Evolutionary conservation across 345 rosid genomes (phyloP).

Genomic region (Atalantia buxifolia): DNA sequence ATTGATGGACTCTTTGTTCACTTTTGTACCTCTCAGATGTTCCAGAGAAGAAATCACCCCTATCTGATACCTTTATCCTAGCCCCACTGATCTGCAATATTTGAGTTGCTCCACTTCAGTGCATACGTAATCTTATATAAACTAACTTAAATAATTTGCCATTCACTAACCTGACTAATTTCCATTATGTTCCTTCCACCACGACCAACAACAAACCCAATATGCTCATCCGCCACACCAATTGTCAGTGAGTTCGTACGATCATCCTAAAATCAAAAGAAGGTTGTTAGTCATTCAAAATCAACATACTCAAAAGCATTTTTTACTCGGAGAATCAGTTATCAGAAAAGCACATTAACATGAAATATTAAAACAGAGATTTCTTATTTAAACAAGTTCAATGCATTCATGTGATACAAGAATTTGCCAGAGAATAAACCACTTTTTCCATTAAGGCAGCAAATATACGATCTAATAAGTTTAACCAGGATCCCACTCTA

Average conservation of each 20-base stretch:
- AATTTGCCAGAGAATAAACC: not conserved
- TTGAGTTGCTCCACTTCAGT: constrained; percentile 12
- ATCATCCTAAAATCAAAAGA: constrained; percentile 65
- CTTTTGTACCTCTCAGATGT: constrained; percentile 72
- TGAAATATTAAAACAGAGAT: not conserved
- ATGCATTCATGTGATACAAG: not conserved
- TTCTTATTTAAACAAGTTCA: not conserved
- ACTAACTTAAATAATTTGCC: not conserved
- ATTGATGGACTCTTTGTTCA: not conserved
- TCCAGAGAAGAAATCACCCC: constrained; percentile 96
- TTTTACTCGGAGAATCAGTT: not conserved
- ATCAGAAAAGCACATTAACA: not conserved
- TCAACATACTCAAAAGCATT: not conserved
- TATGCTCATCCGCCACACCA: constrained; percentile 89
- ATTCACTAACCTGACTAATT: constrained; percentile 72
- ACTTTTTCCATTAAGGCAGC: not conserved
- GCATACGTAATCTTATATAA: not conserved
- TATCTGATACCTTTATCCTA: constrained; percentile 85
- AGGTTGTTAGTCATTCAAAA: constrained; percentile 11
- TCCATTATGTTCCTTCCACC: constrained; percentile 97
- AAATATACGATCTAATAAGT: not conserved
- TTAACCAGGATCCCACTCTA: not conserved
- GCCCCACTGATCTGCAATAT: constrained; percentile 83
- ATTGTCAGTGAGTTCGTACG: constrained; percentile 62
- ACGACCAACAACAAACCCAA: constrained; percentile 96